These are phyloP conservation scores for Stevia rebaudiana DNA, from an alignment of 140 eudicot genomes.

Conservation along the genomic window DNA sequence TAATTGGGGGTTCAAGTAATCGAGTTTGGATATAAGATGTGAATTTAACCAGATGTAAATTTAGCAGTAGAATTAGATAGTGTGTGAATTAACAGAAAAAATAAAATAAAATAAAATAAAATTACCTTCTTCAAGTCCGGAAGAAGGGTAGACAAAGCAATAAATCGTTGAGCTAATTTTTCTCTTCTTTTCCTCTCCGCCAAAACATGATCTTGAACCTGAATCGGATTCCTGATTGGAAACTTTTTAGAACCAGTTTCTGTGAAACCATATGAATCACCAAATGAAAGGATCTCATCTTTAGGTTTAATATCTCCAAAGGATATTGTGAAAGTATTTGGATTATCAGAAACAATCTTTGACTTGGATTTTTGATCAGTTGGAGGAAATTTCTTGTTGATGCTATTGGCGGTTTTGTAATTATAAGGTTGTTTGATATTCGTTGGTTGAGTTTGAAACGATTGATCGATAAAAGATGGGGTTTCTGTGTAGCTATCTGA, in stretches of 20 bases:
- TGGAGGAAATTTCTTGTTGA: conserved; percentile 13
- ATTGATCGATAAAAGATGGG: conserved; percentile 33
- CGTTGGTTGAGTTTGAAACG: conserved; percentile 23
- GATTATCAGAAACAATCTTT: conserved; percentile 25
- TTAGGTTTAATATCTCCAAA: conserved; percentile 37
- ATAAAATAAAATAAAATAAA: too few relatives aligned
- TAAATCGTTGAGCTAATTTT: conserved; percentile 46
- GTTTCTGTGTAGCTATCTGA: conserved; percentile 41
- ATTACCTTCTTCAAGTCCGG: conserved; percentile 62
- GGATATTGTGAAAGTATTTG: conserved; percentile 32
- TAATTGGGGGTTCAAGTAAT: too few relatives aligned
- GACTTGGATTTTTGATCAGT: conserved; percentile 23
- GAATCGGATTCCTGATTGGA: conserved; percentile 37
- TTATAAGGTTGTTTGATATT: conserved; percentile 23
- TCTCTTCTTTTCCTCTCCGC: conserved; percentile 62
- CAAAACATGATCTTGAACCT: conserved; percentile 50
- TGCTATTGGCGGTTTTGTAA: conserved; percentile 20
- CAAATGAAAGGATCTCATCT: conserved; percentile 34
- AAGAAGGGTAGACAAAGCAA: conserved; percentile 47
- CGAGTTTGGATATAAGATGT: too few relatives aligned
- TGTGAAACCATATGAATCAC: conserved; percentile 30
- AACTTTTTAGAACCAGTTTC: conserved; percentile 18
- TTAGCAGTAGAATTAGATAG: too few relatives aligned
- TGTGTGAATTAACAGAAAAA: too few relatives aligned
- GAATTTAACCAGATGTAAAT: too few relatives aligned